Conservation (phyloP, 2,329 filamentous ascomycete genomes). For the Raffaelea deltoideospora region DNA sequence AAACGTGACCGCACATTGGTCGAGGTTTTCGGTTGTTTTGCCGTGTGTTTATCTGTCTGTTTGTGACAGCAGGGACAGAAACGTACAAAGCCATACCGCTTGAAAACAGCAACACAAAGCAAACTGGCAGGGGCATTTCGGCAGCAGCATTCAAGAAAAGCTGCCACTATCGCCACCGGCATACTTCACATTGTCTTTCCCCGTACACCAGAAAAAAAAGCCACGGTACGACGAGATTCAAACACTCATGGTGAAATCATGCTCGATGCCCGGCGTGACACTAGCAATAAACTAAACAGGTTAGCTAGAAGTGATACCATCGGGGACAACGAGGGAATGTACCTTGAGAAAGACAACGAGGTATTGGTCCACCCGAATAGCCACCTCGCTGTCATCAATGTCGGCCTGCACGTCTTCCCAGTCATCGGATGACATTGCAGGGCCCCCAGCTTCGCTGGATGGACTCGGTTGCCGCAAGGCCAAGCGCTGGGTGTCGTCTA, state of each 20-base stretch:
- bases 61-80: no score
- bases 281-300: conserved; percentile 74
- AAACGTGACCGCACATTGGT: no score
- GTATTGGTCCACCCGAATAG: conserved; percentile 79
- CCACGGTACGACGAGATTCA: conserved; percentile 18
- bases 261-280: conserved; percentile 92
- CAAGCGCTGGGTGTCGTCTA: conserved; percentile 4
- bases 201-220: neutral
- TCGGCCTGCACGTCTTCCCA: conserved; percentile 52
- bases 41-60: no score
- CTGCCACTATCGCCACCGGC: no score
- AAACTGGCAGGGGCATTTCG: no score
- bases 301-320: neutral
- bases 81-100: no score
- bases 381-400: conserved; percentile 55
- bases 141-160: no score
- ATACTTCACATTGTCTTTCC: no score
- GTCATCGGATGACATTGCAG: conserved; percentile 26
- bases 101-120: no score
- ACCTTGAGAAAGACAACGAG: conserved; percentile 78
- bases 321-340: neutral
- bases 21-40: no score
- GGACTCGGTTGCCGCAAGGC: neutral
- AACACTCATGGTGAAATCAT: conserved; percentile 94
- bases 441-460: neutral